These are phyloP conservation scores for Boehmeria nivea DNA, from an alignment of 306 rosid genomes.

Conservation along the genomic window DNA sequence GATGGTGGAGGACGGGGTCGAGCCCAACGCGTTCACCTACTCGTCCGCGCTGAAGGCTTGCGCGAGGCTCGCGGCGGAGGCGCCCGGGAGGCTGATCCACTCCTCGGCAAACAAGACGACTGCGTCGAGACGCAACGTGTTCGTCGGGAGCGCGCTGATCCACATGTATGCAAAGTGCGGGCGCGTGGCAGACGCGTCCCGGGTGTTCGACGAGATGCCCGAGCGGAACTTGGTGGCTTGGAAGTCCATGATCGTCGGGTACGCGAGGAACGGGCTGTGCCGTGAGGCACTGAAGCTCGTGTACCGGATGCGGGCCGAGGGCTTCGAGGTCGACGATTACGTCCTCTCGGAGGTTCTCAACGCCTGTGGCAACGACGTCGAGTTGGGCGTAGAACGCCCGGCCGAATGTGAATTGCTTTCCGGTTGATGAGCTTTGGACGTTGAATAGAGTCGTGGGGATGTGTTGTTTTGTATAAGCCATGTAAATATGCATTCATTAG, in stretches of 20 bases:
- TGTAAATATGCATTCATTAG: too few species aligned
- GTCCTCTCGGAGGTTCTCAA: slow-evolving; percentile 51
- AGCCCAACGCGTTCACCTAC: slow-evolving; percentile 73
- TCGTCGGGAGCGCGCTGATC: slow-evolving; percentile 77
- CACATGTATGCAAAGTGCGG: slow-evolving; percentile 85
- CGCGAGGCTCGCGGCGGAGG: slow-evolving; percentile 51
- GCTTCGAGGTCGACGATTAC: slow-evolving; percentile 71
- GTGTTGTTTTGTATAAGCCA: too few species aligned
- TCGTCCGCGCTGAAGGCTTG: slow-evolving; percentile 85
- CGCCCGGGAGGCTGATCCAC: slow-evolving; percentile 64
- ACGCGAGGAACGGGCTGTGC: slow-evolving; percentile 75
- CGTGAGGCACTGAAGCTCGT: slow-evolving; percentile 74
- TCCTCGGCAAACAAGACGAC: slow-evolving; percentile 71
- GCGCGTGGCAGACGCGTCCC: slow-evolving; percentile 59
- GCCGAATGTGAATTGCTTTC: slow-evolving; percentile 37
- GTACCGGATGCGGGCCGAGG: slow-evolving; percentile 76
- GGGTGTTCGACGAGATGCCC: slow-evolving; percentile 76
- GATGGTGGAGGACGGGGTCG: slow-evolving; percentile 80
- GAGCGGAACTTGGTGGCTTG: slow-evolving; percentile 75
- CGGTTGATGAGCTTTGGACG: slow-evolving; percentile 21
- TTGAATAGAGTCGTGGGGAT: too few species aligned
- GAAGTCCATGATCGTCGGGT: slow-evolving; percentile 85
- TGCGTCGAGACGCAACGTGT: slow-evolving; percentile 61
- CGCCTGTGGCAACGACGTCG: slow-evolving; percentile 53
- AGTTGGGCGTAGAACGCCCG: slow-evolving; percentile 30